Percentiles rank a stretch among this genome's conserved stretches.
Conservation (phyloP, 371 early-diverging fungal species). For the Syncephalastrum sp. region DNA sequence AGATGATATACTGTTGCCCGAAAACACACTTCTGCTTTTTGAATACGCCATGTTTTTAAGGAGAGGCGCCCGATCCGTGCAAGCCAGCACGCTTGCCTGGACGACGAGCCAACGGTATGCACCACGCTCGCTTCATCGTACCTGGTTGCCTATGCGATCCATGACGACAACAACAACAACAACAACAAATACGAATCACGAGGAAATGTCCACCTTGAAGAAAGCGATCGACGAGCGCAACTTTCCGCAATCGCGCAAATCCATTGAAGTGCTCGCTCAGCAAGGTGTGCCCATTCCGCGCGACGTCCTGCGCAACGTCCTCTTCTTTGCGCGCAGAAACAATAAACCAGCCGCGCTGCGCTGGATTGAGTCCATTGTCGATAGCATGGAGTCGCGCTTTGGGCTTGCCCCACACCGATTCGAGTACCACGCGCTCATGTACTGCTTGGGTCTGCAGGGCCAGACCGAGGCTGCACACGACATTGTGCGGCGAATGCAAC, state of each 20-base stretch:
- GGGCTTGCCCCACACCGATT: constrained; percentile 19
- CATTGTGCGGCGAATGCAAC: constrained; percentile 33
- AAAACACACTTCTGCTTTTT: too few relatives aligned
- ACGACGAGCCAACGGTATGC: neutral
- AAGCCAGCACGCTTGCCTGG: constrained; percentile 1
- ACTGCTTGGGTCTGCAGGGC: constrained; percentile 33
- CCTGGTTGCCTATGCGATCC: neutral
- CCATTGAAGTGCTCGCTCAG: constrained; percentile 2
- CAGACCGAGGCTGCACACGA: constrained; percentile 21
- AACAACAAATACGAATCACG: neutral
- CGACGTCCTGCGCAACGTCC: constrained; percentile 13
- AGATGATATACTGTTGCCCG: too few relatives aligned
- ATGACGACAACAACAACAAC: constrained; percentile 1
- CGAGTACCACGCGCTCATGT: constrained; percentile 43
- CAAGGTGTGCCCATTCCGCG: constrained; percentile 12
- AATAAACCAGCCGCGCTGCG: constrained; percentile 17
- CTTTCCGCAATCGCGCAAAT: constrained; percentile 14
- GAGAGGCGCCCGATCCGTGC: neutral
- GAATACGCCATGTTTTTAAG: constrained; percentile 5
- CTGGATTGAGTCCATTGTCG: constrained; percentile 21
- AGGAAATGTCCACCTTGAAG: constrained; percentile 5
- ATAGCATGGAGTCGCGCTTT: constrained; percentile 25
- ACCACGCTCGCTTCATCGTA: neutral
- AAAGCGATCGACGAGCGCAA: constrained; percentile 14
- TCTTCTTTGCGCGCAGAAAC: constrained; percentile 24